These are phyloP conservation scores for Penicillium antarcticum DNA, from an alignment of 495 filamentous ascomycete species.

Conservation along the genomic window DNA sequence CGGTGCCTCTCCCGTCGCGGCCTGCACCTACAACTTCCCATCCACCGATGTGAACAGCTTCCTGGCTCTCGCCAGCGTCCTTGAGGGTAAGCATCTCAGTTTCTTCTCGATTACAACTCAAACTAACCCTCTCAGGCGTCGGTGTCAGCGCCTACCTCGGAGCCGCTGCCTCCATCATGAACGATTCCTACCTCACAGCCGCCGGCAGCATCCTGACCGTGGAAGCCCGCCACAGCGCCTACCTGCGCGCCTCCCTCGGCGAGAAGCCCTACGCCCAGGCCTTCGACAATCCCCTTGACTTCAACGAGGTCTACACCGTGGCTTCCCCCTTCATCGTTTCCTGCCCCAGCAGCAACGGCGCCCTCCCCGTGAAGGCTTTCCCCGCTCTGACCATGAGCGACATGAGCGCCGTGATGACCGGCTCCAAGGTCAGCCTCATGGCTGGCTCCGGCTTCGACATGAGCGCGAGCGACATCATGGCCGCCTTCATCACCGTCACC, in stretches of 20 bases:
- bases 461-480: conserved; percentile 3
- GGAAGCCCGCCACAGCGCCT: conserved; percentile 59
- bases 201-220: conserved; percentile 61
- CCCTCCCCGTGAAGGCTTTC: conserved; percentile 58
- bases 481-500: conserved; percentile 38
- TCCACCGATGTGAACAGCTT: conserved; percentile 44
- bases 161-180: conserved; percentile 54
- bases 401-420: conserved; percentile 10
- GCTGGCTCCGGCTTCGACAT: conserved; percentile 12
- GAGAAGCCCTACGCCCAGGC: conserved; percentile 51
- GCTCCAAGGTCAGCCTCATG: conserved; percentile 11
- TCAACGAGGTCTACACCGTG: conserved; percentile 60
- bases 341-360: conserved; percentile 52
- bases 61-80: conserved; percentile 47
- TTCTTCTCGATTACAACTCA: background rate
- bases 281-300: conserved; percentile 54
- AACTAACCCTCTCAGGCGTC: conserved; percentile 33
- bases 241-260: conserved; percentile 49
- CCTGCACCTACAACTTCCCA: conserved; percentile 59
- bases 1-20: conserved; percentile 44
- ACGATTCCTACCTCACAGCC: conserved; percentile 51
- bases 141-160: conserved; percentile 60
- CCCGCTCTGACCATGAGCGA: conserved; percentile 32
- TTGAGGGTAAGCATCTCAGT: conserved; percentile 38
- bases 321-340: conserved; percentile 56